phyloP scores from a whole-genome alignment of 2,329 filamentous ascomycete species.

The Ascochyta koolunga region DNA sequence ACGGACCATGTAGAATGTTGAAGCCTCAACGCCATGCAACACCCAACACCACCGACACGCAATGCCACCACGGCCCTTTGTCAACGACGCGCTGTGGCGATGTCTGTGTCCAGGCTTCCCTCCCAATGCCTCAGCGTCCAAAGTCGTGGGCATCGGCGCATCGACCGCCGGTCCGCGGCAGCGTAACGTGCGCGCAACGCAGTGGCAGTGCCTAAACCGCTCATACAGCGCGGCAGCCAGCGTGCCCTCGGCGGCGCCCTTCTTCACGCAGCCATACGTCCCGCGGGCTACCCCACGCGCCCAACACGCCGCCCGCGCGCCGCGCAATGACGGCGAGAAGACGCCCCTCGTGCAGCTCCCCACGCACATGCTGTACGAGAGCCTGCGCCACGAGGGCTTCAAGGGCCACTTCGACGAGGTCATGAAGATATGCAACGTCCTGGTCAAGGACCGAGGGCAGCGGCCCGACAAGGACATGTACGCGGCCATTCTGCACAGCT shows the following conservation, averaged over 20 bases:
- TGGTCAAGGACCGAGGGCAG: slow-evolving; percentile 64
- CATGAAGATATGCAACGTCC: slow-evolving; percentile 59
- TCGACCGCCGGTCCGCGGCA: background rate
- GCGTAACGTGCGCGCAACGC: background rate
- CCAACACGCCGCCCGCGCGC: background rate
- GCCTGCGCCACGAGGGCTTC: slow-evolving; percentile 34
- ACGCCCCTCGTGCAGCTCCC: slow-evolving; percentile 32
- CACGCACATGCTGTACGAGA: slow-evolving; percentile 39
- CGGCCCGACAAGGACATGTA: slow-evolving; percentile 68
- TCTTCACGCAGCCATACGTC: slow-evolving; percentile 2
- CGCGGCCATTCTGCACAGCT: slow-evolving; percentile 74
- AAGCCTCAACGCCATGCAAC: background rate
- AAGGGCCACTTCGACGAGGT: slow-evolving; percentile 35
- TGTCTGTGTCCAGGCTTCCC: slow-evolving; percentile 42
- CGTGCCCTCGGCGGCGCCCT: slow-evolving; percentile 9
- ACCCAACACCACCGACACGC: slow-evolving; percentile 7
- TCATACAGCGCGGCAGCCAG: slow-evolving; percentile 21
- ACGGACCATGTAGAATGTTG: slow-evolving; percentile 6
- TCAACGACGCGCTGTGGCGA: slow-evolving; percentile 44
- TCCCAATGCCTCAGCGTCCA: background rate
- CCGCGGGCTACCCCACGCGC: background rate
- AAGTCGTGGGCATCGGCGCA: background rate
- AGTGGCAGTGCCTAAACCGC: slow-evolving; percentile 17
- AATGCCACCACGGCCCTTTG: slow-evolving; percentile 42
- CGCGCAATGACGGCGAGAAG: slow-evolving; percentile 6